Base-by-base conservation (phyloP, 805 yeast genomes). In the Lachancea meyersii region DNA sequence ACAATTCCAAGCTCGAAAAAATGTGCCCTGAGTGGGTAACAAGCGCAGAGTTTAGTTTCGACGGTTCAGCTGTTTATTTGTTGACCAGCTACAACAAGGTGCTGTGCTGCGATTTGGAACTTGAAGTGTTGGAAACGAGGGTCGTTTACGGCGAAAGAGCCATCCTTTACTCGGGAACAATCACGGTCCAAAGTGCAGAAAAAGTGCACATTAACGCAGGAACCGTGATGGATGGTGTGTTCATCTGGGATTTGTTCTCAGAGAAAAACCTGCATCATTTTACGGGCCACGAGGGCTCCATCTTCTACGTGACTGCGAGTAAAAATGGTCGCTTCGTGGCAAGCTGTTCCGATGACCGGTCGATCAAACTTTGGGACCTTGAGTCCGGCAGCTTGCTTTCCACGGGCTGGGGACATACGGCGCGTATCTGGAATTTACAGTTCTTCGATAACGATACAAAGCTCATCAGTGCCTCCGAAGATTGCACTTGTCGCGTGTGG, bases 361-460 rank as follows among this genome's bases (percentile, higher is more conserved):
- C 96, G 0, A 79, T 93, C 42, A 82, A 80, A 44, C 58, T 91
- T 5, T 88, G 88, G 81, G 77, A 77, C 52, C 65, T 82, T 47
- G 54, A 54, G 5, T 56, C 75, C 1, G 91, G 94, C 1, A 52
- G 64, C 9, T 63, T 79, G 26, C 51, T 84, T 31, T 83, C 91
- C 1, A 76, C 80, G 21, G 97, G 96, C 0, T 93, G 97, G 97
- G 98, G 97, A 11, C 98, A 93, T 58, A 81, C 84, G 1, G 91
- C 97, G 0, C 75, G 98, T 57, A 89, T 93, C 31, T 93, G 98
- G 98, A 74, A 76, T 33, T 66, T 91, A 35, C 71, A 70, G 38
- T 86, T 86, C 56, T 74, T 68, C 45, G 64, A 65, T 5, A 51
- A 60, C 14, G 63, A 62, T 35, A 56, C 50, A 4, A 60, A 65